phyloP scores from a whole-genome alignment of 1,139 yeast species.

The Hansenula lynferdii region DNA sequence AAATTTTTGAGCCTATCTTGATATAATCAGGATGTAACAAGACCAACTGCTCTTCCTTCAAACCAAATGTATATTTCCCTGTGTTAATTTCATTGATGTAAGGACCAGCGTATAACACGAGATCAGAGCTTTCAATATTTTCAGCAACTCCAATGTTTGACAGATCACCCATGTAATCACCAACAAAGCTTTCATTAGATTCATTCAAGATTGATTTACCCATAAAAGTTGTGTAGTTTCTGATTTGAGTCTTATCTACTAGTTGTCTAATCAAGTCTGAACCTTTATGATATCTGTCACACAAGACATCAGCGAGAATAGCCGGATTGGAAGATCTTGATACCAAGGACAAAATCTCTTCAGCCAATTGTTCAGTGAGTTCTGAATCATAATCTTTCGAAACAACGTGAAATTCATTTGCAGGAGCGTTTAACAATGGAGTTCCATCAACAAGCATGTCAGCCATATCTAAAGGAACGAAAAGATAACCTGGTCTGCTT shows the following conservation, averaged over 20 bases:
- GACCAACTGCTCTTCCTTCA: constrained; percentile 24
- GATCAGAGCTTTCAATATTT: constrained; percentile 39
- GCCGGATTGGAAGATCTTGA: constrained; percentile 52
- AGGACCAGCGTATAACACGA: constrained; percentile 45
- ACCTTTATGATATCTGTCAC: constrained; percentile 45
- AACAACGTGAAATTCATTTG: constrained; percentile 16
- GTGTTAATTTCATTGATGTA: constrained; percentile 50
- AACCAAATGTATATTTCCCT: constrained; percentile 36
- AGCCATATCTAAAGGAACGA: constrained; percentile 67
- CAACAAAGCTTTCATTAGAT: constrained; percentile 49
- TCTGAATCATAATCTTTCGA: constrained; percentile 20
- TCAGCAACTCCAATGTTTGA: constrained; percentile 39
- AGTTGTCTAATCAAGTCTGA: constrained; percentile 35
- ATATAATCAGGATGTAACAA: constrained; percentile 37
- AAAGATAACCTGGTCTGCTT: constrained; percentile 77
- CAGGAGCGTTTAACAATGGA: constrained; percentile 22
- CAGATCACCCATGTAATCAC: constrained; percentile 56
- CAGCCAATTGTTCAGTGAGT: constrained; percentile 36
- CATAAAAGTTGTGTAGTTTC: constrained; percentile 45
- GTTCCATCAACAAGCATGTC: constrained; percentile 41
- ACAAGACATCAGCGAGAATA: constrained; percentile 56
- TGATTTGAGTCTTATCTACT: constrained; percentile 39
- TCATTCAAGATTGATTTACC: constrained; percentile 64
- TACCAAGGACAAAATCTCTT: constrained; percentile 42
- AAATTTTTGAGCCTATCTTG: constrained; percentile 35